Percentiles rank a stretch among this genome's conserved stretches.
Conservation (phyloP, 306 rosid species). For the Mimosa bimucronata region DNA sequence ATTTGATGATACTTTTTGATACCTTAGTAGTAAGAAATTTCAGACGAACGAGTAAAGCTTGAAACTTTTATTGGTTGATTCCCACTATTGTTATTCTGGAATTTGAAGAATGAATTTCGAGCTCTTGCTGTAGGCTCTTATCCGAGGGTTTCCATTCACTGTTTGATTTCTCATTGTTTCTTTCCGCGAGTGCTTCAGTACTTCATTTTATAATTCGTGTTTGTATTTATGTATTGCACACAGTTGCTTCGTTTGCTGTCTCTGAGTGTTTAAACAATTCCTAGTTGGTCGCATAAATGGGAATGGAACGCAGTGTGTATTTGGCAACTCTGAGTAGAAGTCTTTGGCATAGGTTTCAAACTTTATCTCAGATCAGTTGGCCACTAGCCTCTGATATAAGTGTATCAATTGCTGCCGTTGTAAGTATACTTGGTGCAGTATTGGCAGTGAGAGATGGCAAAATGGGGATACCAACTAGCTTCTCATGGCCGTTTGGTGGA, state of each 20-base stretch:
- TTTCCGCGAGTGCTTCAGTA: neutral
- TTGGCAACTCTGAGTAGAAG: constrained; percentile 38
- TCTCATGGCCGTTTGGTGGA: constrained; percentile 42
- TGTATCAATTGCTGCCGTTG: constrained; percentile 47
- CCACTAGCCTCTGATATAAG: constrained; percentile 44
- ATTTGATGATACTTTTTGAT: neutral
- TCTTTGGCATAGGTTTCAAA: constrained; percentile 39
- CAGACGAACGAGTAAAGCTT: neutral
- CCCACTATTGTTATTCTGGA: neutral
- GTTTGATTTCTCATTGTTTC: neutral
- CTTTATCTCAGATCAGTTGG: constrained; percentile 34
- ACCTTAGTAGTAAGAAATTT: neutral
- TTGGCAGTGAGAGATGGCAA: constrained; percentile 53
- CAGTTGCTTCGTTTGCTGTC: neutral
- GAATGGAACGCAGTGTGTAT: constrained; percentile 35
- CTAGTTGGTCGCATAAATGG: constrained; percentile 18
- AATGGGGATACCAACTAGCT: constrained; percentile 37
- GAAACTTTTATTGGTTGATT: neutral
- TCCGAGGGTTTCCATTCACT: neutral
- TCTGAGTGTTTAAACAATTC: neutral
- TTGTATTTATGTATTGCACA: neutral
- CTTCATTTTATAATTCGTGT: neutral
- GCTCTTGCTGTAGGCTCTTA: neutral
- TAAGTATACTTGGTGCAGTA: constrained; percentile 53
- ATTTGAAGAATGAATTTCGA: neutral